Conservation (phyloP, 2,329 filamentous ascomycete genomes). For the Metarhizium sp. region DNA sequence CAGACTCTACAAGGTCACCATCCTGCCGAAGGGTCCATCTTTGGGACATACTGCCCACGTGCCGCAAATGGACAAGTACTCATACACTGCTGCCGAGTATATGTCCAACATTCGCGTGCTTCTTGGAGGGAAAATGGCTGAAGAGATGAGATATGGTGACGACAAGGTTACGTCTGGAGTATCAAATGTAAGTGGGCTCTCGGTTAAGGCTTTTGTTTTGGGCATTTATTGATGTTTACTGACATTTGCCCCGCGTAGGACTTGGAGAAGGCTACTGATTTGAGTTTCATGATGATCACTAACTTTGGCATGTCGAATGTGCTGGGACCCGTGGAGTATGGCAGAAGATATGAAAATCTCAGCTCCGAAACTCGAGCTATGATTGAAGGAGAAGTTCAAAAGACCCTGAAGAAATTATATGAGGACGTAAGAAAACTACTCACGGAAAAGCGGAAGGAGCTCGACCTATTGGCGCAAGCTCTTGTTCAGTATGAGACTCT, state of each 20-base stretch:
- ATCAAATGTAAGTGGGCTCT: conserved; percentile 50
- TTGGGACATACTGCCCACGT: conserved; percentile 83
- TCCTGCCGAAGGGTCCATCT: conserved; percentile 80
- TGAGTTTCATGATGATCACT: conserved; percentile 84
- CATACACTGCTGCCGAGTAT: conserved; percentile 76
- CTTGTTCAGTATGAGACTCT: conserved; percentile 92
- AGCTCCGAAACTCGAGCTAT: conserved; percentile 78
- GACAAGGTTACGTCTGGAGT: conserved; percentile 88
- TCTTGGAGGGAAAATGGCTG: conserved; percentile 80
- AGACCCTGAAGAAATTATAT: conserved; percentile 73
- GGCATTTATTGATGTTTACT: conserved; percentile 8
- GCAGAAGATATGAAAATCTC: conserved; percentile 68
- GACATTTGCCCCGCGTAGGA: conserved; percentile 45
- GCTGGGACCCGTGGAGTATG: conserved; percentile 84
- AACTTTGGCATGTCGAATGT: conserved; percentile 79
- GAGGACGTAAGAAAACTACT: conserved; percentile 64
- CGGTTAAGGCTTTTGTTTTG: background rate
- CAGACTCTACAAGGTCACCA: conserved; percentile 92
- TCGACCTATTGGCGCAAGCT: conserved; percentile 81
- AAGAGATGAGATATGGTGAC: conserved; percentile 85
- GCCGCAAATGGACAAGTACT: conserved; percentile 88
- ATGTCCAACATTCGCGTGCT: conserved; percentile 69
- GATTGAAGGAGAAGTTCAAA: conserved; percentile 83
- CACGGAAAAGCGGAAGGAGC: conserved; percentile 65
- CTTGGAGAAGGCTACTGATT: conserved; percentile 68